phyloP scores from a whole-genome alignment of 495 filamentous ascomycete genomes.

The Daldinia grandis region DNA sequence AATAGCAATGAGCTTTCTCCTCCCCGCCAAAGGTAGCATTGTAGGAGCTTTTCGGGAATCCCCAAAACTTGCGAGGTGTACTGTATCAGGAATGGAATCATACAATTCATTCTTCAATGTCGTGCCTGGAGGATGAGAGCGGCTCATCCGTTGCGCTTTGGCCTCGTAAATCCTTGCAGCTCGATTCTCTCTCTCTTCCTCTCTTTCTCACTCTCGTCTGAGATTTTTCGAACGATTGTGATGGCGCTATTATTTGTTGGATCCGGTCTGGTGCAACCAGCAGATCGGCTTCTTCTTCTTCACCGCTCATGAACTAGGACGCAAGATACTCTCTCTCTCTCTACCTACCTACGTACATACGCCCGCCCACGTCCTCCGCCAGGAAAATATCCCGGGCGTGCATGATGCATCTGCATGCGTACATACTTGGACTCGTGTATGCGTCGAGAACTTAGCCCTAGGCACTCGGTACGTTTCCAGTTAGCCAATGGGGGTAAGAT shows the following conservation, averaged over 20 bases:
- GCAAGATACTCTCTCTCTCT: not conserved
- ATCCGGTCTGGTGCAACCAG: not conserved
- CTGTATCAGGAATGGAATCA: conserved; percentile 17
- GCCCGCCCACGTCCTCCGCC: not conserved
- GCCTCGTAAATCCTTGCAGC: conserved; percentile 5
- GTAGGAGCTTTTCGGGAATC: conserved; percentile 14
- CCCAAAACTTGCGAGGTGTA: conserved; percentile 5
- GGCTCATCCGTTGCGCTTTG: conserved; percentile 20
- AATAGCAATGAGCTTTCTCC: conserved; percentile 10
- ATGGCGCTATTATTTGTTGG: conserved; percentile 31
- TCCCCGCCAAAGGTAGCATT: conserved; percentile 16
- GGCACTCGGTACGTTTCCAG: not conserved
- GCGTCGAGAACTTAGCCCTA: conserved; percentile 5
- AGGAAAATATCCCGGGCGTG: not conserved
- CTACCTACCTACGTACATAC: no score
- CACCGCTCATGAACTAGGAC: conserved; percentile 8
- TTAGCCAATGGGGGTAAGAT: conserved; percentile 18
- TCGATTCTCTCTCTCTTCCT: conserved; percentile 24
- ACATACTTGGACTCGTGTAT: conserved; percentile 1
- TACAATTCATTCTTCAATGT: not conserved
- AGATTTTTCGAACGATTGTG: conserved; percentile 24
- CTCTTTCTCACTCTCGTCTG: conserved; percentile 22
- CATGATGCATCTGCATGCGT: conserved; percentile 3
- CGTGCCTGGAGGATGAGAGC: conserved; percentile 25
- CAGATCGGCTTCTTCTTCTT: conserved; percentile 6